These are phyloP conservation scores for Fomitiporia mediterranea DNA, from an alignment of 1,284 basidiomycete species.

Conservation along the genomic window DNA sequence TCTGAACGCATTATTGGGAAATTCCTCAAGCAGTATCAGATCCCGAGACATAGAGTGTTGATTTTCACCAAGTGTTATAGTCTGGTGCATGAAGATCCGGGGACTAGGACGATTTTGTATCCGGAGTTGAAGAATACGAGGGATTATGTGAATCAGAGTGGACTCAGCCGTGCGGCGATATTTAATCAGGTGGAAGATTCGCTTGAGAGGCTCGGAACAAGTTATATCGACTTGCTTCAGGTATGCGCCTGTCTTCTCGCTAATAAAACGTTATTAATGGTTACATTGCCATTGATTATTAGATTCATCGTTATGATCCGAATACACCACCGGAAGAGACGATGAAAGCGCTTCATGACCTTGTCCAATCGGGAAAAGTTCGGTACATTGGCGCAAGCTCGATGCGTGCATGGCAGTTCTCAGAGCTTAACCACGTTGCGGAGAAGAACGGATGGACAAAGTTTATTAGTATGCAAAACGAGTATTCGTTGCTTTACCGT, in stretches of 20 bases:
- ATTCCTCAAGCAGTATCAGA: constrained; percentile 49
- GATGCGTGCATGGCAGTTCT: constrained; percentile 41
- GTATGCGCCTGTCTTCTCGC: neutral
- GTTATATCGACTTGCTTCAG: constrained; percentile 45
- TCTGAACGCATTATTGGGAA: constrained; percentile 44
- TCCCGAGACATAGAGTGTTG: constrained; percentile 49
- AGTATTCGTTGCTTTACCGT: constrained; percentile 40
- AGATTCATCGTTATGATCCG: constrained; percentile 38
- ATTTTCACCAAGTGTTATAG: constrained; percentile 39
- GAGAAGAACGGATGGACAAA: constrained; percentile 33
- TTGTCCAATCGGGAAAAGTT: constrained; percentile 39
- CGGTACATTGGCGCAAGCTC: constrained; percentile 43
- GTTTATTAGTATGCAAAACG: constrained; percentile 39
- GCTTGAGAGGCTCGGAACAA: constrained; percentile 36
- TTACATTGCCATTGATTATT: too few relatives aligned
- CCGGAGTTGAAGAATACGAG: constrained; percentile 24
- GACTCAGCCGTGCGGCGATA: constrained; percentile 40
- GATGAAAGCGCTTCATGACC: constrained; percentile 43
- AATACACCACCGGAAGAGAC: constrained; percentile 36
- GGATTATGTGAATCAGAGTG: constrained; percentile 41
- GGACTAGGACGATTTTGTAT: constrained; percentile 16
- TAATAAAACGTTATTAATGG: neutral
- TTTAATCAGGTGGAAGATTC: constrained; percentile 43
- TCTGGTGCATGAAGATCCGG: constrained; percentile 24
- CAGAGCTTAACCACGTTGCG: constrained; percentile 38